Evolutionary conservation across 202 grass and related monocot species (phyloP), one percentile per base, ranked within the genome.

Genomic region (Eragrostis tef): DNA sequence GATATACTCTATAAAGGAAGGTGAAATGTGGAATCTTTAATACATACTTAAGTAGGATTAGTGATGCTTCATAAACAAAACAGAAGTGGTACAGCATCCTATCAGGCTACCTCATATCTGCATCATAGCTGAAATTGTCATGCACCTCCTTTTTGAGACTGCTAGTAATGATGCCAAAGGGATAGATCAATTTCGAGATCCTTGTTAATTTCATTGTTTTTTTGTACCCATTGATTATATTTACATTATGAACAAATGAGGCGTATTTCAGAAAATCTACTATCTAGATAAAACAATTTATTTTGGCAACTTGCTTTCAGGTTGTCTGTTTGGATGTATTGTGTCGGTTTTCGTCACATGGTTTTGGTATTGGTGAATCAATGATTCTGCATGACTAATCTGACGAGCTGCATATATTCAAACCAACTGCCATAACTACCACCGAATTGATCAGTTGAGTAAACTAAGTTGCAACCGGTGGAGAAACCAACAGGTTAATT

Each of bases 341-440:
- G 83, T 83, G 88, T 83, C 60, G 10, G 73, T 78, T 83, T 82
- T 12, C 0, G 3, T 79, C 83, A 86, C 79, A 86, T 83, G 79
- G 67, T 74, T 73, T 49, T 21, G 15, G 62, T 85, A 69, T 67
- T 59, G 51, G 73, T 50, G 78, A 73, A 78, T 86, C 42, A 81
- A 77, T 68, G 79, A 89, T 89, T 79, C 79, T 79, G 45, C 69
- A 78, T 79, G 53, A 79, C 53, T 74, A 61, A 83, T 69, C 83
- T 39, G 44, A 89, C 71, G 11, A 56, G 53, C 60, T 79, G 29
- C 44, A 79, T 79, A 66, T 82, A 70, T 86, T 83, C 74, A 83
- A 79, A 64, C 47, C 64, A 86, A 75, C 70, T 75, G 79, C 69
- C 45, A 90, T 83, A 83, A 68, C 63, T 69, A 86, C 80, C 74